Base-by-base conservation (phyloP, 1,139 yeast species). In the Lodderomyces margitis region DNA sequence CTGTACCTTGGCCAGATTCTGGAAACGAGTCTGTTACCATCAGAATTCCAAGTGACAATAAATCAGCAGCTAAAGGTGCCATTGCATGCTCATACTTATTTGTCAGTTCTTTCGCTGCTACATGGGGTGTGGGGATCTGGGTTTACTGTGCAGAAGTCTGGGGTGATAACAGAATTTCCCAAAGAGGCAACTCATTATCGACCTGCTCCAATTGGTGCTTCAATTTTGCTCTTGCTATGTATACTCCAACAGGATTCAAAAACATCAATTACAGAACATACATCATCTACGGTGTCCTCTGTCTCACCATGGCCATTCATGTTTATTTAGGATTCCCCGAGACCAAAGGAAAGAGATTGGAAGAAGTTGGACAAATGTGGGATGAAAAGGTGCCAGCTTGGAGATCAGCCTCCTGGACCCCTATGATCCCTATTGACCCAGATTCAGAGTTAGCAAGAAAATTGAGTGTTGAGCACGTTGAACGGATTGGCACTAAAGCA, bases 261-360 rank as follows among this genome's bases (percentile, higher is more conserved):
- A 69, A 66, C 50, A 71, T 74, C 40, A 61, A 68, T 17, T 74
- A 78, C 78, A 70, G 62, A 51, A 70, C 78, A 14, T 74, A 73
- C 50, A 60, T 66, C 43, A 61, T 75, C 37, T 72, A 68, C 54
- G 76, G 71, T 39, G 62, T 67, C 21, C 75, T 75, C 57, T 77
- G 83, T 59, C 58, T 60, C 19, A 67, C 61, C 43, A 77, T 80
- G 81, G 68, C 73, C 70, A 42, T 78, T 42, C 83, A 78, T 52
- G 83, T 82, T 43, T 82, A 64, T 70, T 77, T 84, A 70, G 83
- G 75, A 63, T 81, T 78, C 78, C 72, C 81, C 48, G 80, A 77
- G 59, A 80, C 87, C 25, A 77, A 68, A 56, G 81, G 82, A 43
- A 75, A 74, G 62, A 69, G 83, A 45, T 70, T 81, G 68, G 86